Evolutionary conservation across 768 basidiomycete species (phyloP).

Genomic region (Megacollybia marginata): DNA sequence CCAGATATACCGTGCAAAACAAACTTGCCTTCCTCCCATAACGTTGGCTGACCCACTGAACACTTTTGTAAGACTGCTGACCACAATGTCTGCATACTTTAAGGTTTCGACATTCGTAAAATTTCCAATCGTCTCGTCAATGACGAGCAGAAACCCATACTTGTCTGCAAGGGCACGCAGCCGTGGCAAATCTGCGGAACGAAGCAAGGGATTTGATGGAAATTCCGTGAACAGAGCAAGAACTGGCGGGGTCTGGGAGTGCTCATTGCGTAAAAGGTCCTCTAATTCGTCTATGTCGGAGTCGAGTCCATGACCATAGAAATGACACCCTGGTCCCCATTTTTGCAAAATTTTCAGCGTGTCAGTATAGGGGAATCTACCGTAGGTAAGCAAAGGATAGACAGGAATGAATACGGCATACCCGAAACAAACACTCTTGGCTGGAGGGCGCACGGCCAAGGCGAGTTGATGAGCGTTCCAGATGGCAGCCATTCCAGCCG

Average conservation of each 20-base stretch:
- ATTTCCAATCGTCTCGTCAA: slow-evolving; percentile 95
- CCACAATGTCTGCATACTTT: slow-evolving; percentile 82
- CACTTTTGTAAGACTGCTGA: slow-evolving; percentile 87
- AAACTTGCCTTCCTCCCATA: slow-evolving; percentile 89
- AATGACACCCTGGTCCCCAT: slow-evolving; percentile 92
- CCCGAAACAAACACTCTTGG: slow-evolving; percentile 95
- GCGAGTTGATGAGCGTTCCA: slow-evolving; percentile 83
- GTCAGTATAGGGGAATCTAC: slow-evolving; percentile 91
- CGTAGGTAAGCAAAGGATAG: background rate
- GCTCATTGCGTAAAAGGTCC: slow-evolving; percentile 43
- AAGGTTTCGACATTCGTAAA: slow-evolving; percentile 90
- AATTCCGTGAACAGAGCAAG: slow-evolving; percentile 88
- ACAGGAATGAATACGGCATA: slow-evolving; percentile 27
- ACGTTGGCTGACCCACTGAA: slow-evolving; percentile 94
- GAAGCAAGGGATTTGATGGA: slow-evolving; percentile 90
- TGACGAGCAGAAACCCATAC: slow-evolving; percentile 78
- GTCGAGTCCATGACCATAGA: slow-evolving; percentile 77
- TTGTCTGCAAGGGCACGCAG: slow-evolving; percentile 78
- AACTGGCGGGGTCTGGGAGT: slow-evolving; percentile 44
- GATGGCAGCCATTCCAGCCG: slow-evolving; percentile 91
- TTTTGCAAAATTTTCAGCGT: slow-evolving; percentile 91
- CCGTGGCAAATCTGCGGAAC: slow-evolving; percentile 71
- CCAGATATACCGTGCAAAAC: background rate
- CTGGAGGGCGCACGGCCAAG: slow-evolving; percentile 40
- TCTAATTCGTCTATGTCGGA: slow-evolving; percentile 71